Evolutionary conservation across 2,329 filamentous ascomycete genomes (phyloP).

Genomic region (Penicillium sp.): DNA sequence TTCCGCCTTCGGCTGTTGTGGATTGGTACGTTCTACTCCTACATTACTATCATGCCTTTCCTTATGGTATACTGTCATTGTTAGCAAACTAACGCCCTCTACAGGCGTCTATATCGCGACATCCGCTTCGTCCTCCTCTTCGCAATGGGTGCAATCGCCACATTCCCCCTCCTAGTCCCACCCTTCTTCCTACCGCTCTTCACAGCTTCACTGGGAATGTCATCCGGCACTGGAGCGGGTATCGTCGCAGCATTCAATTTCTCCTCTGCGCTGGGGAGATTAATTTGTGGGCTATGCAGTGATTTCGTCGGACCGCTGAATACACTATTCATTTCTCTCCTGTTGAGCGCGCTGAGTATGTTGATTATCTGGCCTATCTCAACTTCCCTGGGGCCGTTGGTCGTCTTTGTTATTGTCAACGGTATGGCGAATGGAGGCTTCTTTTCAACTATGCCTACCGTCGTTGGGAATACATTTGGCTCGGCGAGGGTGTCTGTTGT

Average conservation of each 20-base stretch:
- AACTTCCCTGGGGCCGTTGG: conserved; percentile 52
- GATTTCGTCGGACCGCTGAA: conserved; percentile 58
- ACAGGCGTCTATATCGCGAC: conserved; percentile 52
- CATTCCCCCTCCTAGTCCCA: conserved; percentile 60
- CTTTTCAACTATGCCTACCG: conserved; percentile 63
- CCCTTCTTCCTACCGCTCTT: conserved; percentile 62
- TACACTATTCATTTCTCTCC: conserved; percentile 51
- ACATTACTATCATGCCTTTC: neutral
- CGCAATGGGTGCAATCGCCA: conserved; percentile 54
- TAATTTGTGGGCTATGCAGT: conserved; percentile 54
- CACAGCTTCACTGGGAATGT: conserved; percentile 54
- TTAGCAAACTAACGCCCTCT: neutral
- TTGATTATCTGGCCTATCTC: conserved; percentile 62
- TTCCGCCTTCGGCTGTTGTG: conserved; percentile 43
- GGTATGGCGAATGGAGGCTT: conserved; percentile 62
- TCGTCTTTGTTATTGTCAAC: conserved; percentile 59
- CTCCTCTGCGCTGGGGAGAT: conserved; percentile 57
- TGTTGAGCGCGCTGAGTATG: conserved; percentile 57
- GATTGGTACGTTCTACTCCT: conserved; percentile 46
- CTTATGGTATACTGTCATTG: neutral
- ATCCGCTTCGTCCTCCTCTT: conserved; percentile 54
- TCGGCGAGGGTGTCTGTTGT: conserved; percentile 54
- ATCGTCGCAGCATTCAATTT: conserved; percentile 63
- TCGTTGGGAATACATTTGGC: conserved; percentile 60
- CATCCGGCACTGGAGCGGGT: conserved; percentile 53